Evolutionary conservation across 768 basidiomycete genomes (phyloP), one percentile per base, ranked within the genome.

Genomic region (Mycena metata): DNA sequence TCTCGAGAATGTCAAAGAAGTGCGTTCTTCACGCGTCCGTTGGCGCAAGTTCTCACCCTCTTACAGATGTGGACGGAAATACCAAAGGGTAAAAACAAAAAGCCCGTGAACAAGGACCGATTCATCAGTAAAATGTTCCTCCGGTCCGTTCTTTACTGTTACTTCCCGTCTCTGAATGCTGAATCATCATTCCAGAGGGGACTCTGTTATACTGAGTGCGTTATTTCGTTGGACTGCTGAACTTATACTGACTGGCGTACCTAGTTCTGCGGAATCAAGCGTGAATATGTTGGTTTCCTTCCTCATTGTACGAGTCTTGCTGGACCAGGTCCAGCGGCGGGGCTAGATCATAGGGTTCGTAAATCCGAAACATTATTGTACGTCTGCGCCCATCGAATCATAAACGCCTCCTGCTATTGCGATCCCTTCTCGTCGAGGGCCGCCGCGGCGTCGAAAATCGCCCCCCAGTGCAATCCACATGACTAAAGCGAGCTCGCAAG

Each of bases 61-160:
- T 6, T 6, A 35, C 69, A 99, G 96, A 99, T 99, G 97, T 99
- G 98, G 98, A 98, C 96, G 23, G 98, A 99, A 79, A 80, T 91
- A 52, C 98, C 98, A 21, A 99, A 98, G 81, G 96, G 96, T 45
- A 99, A 99, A 83, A 96, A 96, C 78, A 98, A 98, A 85, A 99
- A 98, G 78, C 95, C 98, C 9, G 91, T 99, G 64, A 99, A 99
- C 85, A 99, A 99, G 82, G 98, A 99, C 81, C 89, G 98, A 54
- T 99, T 99, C 84, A 97, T 99, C 79, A 97, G 96, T 79, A 99
- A 99, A 83, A 97, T 99, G 96, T 99, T 97, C 82, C 82, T 99
- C 69, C 88, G 95, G 94, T 93, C 75, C 58, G 89, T 79, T 54
- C 46, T 63, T 36, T 42, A 24, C 56, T 13, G 24, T 50, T 39